phyloP scores from a whole-genome alignment of 768 basidiomycete genomes.

The Lactarius hengduanensis region DNA sequence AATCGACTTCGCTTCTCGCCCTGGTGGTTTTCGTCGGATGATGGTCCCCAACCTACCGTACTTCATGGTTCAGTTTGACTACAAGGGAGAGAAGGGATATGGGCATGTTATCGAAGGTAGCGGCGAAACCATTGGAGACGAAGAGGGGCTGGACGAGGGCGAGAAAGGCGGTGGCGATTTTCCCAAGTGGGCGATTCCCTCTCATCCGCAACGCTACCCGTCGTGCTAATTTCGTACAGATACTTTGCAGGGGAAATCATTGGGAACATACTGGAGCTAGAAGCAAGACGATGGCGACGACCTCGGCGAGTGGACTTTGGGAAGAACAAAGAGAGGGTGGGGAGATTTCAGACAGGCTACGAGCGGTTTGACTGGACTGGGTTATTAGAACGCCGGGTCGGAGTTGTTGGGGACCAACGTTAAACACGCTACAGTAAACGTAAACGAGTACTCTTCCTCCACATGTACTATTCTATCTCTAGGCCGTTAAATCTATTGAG shows the following conservation, averaged over 20 bases:
- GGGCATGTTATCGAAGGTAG: slow-evolving; percentile 97
- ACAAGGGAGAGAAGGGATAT: slow-evolving; percentile 97
- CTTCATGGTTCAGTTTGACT: slow-evolving; percentile 98
- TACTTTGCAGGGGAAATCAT: slow-evolving; percentile 96
- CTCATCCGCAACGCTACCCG: not conserved
- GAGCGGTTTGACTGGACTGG: slow-evolving; percentile 80
- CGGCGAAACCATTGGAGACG: slow-evolving; percentile 62
- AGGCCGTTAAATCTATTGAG: slow-evolving; percentile 3
- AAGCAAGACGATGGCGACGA: slow-evolving; percentile 81
- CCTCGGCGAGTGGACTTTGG: slow-evolving; percentile 72
- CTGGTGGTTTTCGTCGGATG: slow-evolving; percentile 90
- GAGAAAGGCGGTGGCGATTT: slow-evolving; percentile 92
- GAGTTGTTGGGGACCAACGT: not conserved
- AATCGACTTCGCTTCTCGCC: slow-evolving; percentile 87
- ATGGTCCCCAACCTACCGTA: slow-evolving; percentile 98
- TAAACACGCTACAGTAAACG: not conserved
- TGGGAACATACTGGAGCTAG: slow-evolving; percentile 85
- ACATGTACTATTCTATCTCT: not conserved
- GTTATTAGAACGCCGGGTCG: slow-evolving; percentile 50
- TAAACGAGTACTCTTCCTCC: not conserved
- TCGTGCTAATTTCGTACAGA: slow-evolving; percentile 40
- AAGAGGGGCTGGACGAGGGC: slow-evolving; percentile 72
- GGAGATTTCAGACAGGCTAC: slow-evolving; percentile 70
- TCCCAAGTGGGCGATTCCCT: slow-evolving; percentile 57
- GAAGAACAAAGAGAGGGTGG: slow-evolving; percentile 67